These are phyloP conservation scores for Neotropicomus parvogracilis DNA, from an alignment of 1,284 basidiomycete genomes.

Conservation along the genomic window DNA sequence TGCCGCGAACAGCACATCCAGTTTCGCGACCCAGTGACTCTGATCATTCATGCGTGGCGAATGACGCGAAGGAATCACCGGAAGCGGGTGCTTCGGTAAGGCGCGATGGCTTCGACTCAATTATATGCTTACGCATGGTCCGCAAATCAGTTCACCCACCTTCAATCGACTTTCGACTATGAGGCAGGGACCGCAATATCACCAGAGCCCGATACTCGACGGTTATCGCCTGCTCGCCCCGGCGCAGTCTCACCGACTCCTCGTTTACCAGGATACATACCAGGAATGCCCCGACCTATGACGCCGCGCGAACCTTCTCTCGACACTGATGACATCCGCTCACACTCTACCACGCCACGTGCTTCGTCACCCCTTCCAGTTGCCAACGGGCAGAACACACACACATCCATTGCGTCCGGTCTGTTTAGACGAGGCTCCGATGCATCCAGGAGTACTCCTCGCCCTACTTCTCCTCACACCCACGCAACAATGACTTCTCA, in stretches of 20 bases:
- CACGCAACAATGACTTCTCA: constrained; percentile 46
- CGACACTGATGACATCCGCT: constrained; percentile 65
- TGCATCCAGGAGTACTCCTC: constrained; percentile 46
- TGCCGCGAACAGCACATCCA: constrained; percentile 57
- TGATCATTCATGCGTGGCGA: constrained; percentile 22
- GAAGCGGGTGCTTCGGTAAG: constrained; percentile 27
- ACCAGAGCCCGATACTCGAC: constrained; percentile 46
- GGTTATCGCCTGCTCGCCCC: constrained; percentile 51
- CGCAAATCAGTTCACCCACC: constrained; percentile 17
- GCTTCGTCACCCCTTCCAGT: constrained; percentile 58
- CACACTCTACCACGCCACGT: constrained; percentile 75
- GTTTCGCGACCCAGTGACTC: constrained; percentile 36
- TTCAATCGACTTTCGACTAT: constrained; percentile 35
- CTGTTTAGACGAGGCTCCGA: constrained; percentile 50
- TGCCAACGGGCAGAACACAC: constrained; percentile 32
- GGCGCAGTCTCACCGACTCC: constrained; percentile 54
- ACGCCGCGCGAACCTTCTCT: constrained; percentile 63
- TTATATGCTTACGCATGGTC: constrained; percentile 17
- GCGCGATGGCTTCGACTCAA: constrained; percentile 4
- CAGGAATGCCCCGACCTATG: constrained; percentile 83
- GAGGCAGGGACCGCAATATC: constrained; percentile 69
- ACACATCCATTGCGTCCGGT: constrained; percentile 35
- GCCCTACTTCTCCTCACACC: constrained; percentile 45
- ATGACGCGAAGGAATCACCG: constrained; percentile 19
- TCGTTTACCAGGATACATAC: constrained; percentile 76